These are phyloP conservation scores for Pythium volutum DNA, from an alignment of 352 stramenopile genomes.

Conservation along the genomic window DNA sequence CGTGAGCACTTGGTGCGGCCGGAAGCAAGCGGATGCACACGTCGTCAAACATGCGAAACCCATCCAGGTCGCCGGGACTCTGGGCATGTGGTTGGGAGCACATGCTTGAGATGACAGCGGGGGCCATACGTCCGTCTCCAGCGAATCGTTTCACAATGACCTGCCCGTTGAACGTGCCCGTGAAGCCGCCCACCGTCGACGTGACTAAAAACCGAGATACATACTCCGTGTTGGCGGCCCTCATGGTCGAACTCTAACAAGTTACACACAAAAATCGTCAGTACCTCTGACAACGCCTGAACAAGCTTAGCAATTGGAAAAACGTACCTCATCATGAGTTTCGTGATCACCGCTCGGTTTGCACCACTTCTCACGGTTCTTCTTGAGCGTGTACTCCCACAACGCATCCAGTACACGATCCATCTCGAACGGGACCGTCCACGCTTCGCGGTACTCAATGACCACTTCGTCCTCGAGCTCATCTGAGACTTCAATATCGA, in stretches of 20 bases:
- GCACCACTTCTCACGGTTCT: conserved; percentile 10
- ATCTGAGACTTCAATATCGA: conserved; percentile 13
- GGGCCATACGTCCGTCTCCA: neutral
- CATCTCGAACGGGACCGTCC: conserved; percentile 15
- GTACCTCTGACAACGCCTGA: neutral
- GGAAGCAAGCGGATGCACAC: conserved; percentile 9
- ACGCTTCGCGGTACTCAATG: conserved; percentile 17
- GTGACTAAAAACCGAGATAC: neutral
- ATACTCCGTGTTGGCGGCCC: neutral
- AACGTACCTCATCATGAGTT: conserved; percentile 14
- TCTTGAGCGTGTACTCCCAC: conserved; percentile 13
- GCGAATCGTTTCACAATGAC: conserved; percentile 6
- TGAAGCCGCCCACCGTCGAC: conserved; percentile 1
- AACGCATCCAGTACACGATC: conserved; percentile 6
- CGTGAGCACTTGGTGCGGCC: neutral
- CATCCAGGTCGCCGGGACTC: neutral
- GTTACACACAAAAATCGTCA: neutral
- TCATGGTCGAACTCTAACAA: neutral
- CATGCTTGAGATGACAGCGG: conserved; percentile 7
- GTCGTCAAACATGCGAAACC: conserved; percentile 1
- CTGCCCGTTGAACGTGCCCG: conserved; percentile 6
- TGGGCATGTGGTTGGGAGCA: neutral
- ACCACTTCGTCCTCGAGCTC: conserved; percentile 11
- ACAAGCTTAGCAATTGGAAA: neutral
- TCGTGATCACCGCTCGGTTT: neutral